Percentiles rank a stretch among this genome's conserved stretches.
Evolutionary conservation across 208 protist species (phyloP).

Genomic region (Jaenimonas drosophilae): DNA sequence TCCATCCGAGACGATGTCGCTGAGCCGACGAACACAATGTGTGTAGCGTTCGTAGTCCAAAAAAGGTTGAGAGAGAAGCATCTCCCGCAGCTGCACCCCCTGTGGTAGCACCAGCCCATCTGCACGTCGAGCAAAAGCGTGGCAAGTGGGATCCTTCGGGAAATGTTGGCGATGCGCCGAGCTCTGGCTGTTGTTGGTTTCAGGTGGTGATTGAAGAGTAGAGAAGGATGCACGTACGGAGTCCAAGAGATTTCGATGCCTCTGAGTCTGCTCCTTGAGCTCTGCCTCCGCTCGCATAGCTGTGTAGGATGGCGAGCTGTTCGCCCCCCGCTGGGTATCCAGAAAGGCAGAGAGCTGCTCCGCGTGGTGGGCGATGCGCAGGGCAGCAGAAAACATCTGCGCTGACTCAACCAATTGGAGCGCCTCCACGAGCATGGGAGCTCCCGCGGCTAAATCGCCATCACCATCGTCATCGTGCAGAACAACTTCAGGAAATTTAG

Average conservation of each 20-base stretch:
- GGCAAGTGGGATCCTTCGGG: too few species aligned
- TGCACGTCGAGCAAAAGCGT: background rate
- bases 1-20: slow-evolving; percentile 18
- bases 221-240: too few species aligned
- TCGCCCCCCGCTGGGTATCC: too few species aligned
- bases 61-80: slow-evolving; percentile 15
- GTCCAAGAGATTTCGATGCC: too few species aligned
- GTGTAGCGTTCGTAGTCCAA: slow-evolving; percentile 43
- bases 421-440: slow-evolving; percentile 40
- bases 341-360: slow-evolving; percentile 1
- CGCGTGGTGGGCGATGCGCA: slow-evolving; percentile 14
- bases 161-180: too few species aligned
- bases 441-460: slow-evolving; percentile 30
- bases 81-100: slow-evolving; percentile 11
- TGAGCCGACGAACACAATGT: slow-evolving; percentile 20
- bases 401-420: slow-evolving; percentile 33
- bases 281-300: too few species aligned
- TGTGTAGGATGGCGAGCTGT: too few species aligned
- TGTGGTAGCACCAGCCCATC: slow-evolving; percentile 25
- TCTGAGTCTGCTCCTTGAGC: slow-evolving; percentile 1
- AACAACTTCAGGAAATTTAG: slow-evolving; percentile 58
- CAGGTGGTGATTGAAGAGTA: too few species aligned
- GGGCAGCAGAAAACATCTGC: slow-evolving; percentile 15
- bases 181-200: too few species aligned
- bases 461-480: slow-evolving; percentile 63